Conservation (phyloP, 352 stramenopile genomes). For the Thraustochytrium striatum region DNA sequence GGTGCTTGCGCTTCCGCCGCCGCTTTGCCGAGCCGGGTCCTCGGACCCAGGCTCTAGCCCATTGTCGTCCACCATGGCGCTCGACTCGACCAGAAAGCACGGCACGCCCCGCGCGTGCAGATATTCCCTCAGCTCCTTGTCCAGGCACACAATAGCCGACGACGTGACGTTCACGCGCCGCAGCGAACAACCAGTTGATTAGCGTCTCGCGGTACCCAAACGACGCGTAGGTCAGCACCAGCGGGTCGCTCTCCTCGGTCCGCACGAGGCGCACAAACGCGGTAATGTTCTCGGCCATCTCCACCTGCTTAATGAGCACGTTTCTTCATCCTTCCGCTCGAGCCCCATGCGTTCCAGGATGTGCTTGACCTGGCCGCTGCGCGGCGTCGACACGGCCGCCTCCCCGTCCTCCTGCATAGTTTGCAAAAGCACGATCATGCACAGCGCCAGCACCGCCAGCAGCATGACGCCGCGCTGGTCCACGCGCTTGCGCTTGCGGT, state of each 20-base stretch:
- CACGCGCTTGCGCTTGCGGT: too few relatives aligned
- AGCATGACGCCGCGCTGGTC: conserved; percentile 28
- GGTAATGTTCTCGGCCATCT: conserved; percentile 14
- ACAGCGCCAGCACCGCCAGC: conserved; percentile 8
- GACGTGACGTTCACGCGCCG: too few relatives aligned
- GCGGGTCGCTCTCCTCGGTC: not conserved
- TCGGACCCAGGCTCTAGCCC: too few relatives aligned
- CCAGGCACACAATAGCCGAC: conserved; percentile 46
- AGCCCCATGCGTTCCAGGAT: too few relatives aligned
- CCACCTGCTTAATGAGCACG: not conserved
- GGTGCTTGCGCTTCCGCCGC: too few relatives aligned
- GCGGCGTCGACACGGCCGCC: not conserved
- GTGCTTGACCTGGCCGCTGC: not conserved
- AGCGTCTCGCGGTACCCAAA: conserved; percentile 41
- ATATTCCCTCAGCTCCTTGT: conserved; percentile 26
- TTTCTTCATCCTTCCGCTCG: not conserved
- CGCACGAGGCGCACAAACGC: not conserved
- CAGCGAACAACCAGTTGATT: conserved; percentile 29
- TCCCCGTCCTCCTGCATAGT: not conserved
- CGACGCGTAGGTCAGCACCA: conserved; percentile 37
- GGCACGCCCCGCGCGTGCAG: not conserved
- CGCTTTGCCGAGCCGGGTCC: not conserved
- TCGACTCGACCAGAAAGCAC: conserved; percentile 47
- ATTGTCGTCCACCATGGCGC: not conserved
- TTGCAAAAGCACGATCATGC: conserved; percentile 21